Percentiles rank a stretch among this genome's conserved stretches.
These are phyloP conservation scores for Mucor sp. DNA, from an alignment of 371 early-diverging fungal genomes.

Conservation along the genomic window DNA sequence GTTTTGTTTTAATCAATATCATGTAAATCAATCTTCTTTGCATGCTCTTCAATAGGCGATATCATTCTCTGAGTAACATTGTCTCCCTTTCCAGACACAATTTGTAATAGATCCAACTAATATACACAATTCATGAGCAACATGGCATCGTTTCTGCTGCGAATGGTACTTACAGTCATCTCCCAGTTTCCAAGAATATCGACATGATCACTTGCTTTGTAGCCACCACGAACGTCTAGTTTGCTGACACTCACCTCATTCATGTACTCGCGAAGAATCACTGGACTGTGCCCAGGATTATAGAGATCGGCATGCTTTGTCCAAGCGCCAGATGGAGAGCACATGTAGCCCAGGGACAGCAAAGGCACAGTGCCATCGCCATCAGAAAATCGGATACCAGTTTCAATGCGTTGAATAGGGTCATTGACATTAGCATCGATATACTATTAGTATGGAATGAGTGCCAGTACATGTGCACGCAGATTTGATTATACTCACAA, in stretches of 20 bases:
- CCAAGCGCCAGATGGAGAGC: slow-evolving; percentile 82
- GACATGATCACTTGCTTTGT: slow-evolving; percentile 85
- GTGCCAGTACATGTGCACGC: neutral
- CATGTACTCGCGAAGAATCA: slow-evolving; percentile 80
- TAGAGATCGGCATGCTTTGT: slow-evolving; percentile 67
- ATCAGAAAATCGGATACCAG: slow-evolving; percentile 57
- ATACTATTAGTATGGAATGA: slow-evolving; percentile 14
- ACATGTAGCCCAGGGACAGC: slow-evolving; percentile 92
- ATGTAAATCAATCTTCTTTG: slow-evolving; percentile 27
- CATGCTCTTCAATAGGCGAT: slow-evolving; percentile 45
- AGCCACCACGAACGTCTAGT: slow-evolving; percentile 80
- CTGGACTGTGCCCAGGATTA: slow-evolving; percentile 80
- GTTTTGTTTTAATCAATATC: neutral
- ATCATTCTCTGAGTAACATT: slow-evolving; percentile 42
- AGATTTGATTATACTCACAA: neutral
- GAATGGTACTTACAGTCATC: slow-evolving; percentile 40
- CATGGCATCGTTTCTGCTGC: neutral
- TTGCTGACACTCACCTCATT: slow-evolving; percentile 63
- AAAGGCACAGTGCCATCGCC: slow-evolving; percentile 93
- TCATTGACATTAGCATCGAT: slow-evolving; percentile 48
- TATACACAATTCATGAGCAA: neutral
- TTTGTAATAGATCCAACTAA: slow-evolving; percentile 44
- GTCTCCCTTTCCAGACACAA: slow-evolving; percentile 37
- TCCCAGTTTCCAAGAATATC: slow-evolving; percentile 76
- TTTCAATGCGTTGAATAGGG: slow-evolving; percentile 46